Evolutionary conservation across 2,329 filamentous ascomycete species (phyloP), one percentile per base, ranked within the genome.

Genomic region (Coniosporium uncinatum): DNA sequence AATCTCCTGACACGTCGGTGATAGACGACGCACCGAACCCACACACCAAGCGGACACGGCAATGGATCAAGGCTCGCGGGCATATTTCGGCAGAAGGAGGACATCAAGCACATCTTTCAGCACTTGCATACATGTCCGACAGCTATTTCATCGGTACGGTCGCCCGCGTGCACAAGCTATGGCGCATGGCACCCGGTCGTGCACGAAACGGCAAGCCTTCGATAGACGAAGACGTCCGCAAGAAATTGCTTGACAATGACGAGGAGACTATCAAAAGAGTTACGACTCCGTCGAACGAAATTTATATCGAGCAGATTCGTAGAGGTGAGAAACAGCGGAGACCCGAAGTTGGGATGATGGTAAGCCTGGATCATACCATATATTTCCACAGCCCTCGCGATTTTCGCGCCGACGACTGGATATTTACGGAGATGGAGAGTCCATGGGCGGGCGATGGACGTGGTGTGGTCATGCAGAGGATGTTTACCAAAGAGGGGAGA

Each of bases 111-210:
- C 90, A 97, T 58, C 71, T 96, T 27, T 84, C 79, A 29, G 93
- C 93, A 6, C 73, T 98, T 46, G 91, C 91, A 19, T 98, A 97
- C 68, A 86, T 97, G 70, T 88, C 83, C 20, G 91, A 97, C 65
- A 85, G 78, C 57, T 93, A 87, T 67, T 97, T 98, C 65, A 90
- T 97, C 61, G 90, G 87, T 31, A 96, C 90, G 2, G 79, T 96
- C 5, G 73, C 83, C 21, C 79, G 88, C 17, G 82, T 90, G 41
- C 90, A 96, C 62, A 76, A 79, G 42, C 73, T 96, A 27, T 90
- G 85, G 76, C 75, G 86, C 16, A 14, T 88, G 86, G 58, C 78
- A 76, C 1, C 75, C 68, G 60, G 46, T 55, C 59, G 46, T 52
- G 45, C 50, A 36, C 22, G 37, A 56, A 57, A 38, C 8, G 49